Evolutionary conservation across 305 asterid genomes (phyloP), one percentile per base, ranked within the genome.

Genomic region (Fraxinus angustifolia): DNA sequence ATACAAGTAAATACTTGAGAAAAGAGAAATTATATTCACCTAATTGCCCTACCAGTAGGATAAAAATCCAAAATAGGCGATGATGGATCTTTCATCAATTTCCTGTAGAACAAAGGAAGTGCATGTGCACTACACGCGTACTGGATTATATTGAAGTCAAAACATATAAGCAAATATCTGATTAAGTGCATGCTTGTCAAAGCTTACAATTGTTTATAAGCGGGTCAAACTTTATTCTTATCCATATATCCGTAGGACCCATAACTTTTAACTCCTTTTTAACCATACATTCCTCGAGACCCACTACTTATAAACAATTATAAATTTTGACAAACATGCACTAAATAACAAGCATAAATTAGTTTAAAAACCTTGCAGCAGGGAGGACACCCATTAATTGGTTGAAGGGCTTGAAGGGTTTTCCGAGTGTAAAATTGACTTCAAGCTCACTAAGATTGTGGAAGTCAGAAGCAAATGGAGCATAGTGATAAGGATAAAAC

Each of bases 391-490:
- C 90, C 93, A 91, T 88, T 78, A 91, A 82, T 84, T 91, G 94
- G 85, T 87, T 85, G 71, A 91, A 83, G 62, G 94, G 94, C 83
- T 91, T 89, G 82, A 91, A 89, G 81, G 94, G 94, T 82, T 80
- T 71, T n/a, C 94, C 94, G 0, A 88, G 88, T 48, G 80, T 84
- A 84, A 91, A 91, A 77, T 78, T 76, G 80, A 89, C 73, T 75
- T 86, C 74, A 56, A 87, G 83, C 82, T 86, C 84, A 56, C 82
- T 82, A 73, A 91, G 86, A 70, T 79, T 90, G 60, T 35, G 77
- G 78, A 91, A 88, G 82, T 91, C 92, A n/a, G 94, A 91, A 65
- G 91, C 94, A 86, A 89, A 91, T 45, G 94, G 94, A 79, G 91
- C 91, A 82, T 89, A 91, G 81, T 91, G 94, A 62, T 89, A 86